Evolutionary conservation across 2,329 filamentous ascomycete species (phyloP).

Genomic region (Mycosphaerella arachidis): DNA sequence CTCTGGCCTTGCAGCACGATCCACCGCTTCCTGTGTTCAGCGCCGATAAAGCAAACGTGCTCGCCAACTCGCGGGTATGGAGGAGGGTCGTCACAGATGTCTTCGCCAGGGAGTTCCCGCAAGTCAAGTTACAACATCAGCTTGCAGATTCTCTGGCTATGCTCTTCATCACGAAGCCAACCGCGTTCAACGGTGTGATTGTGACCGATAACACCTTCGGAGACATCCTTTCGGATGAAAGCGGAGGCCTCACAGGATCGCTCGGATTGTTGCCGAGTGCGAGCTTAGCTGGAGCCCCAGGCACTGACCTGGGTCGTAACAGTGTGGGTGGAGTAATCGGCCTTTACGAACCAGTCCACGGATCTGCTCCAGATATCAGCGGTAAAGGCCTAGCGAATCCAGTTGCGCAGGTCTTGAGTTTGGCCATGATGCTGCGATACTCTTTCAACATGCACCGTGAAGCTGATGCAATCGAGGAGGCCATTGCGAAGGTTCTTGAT

Average conservation of each 20-base stretch:
- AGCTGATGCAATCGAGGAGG: constrained; percentile 46
- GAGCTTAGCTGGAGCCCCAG: constrained; percentile 28
- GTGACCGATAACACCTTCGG: constrained; percentile 49
- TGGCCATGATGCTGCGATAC: constrained; percentile 36
- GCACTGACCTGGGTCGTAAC: constrained; percentile 25
- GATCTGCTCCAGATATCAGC: constrained; percentile 32
- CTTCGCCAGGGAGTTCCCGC: constrained; percentile 42
- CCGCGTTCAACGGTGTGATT: constrained; percentile 47
- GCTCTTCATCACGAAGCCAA: constrained; percentile 46
- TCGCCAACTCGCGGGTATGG: constrained; percentile 50
- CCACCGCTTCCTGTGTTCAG: constrained; percentile 44
- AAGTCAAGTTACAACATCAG: constrained; percentile 44
- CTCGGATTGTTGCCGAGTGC: constrained; percentile 46
- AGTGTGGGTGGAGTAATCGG: constrained; percentile 41
- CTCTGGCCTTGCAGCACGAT: constrained; percentile 38
- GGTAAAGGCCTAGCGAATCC: constrained; percentile 34
- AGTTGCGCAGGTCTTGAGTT: constrained; percentile 29
- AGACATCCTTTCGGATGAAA: constrained; percentile 46
- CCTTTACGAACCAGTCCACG: constrained; percentile 34
- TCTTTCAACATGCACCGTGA: constrained; percentile 32
- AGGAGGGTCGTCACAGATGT: constrained; percentile 40
- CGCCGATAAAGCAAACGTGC: constrained; percentile 52
- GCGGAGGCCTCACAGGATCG: constrained; percentile 45
- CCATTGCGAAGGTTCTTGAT: constrained; percentile 50
- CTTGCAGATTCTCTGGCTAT: constrained; percentile 48